phyloP scores from a whole-genome alignment of 345 rosid species.

The Salix exigua region DNA sequence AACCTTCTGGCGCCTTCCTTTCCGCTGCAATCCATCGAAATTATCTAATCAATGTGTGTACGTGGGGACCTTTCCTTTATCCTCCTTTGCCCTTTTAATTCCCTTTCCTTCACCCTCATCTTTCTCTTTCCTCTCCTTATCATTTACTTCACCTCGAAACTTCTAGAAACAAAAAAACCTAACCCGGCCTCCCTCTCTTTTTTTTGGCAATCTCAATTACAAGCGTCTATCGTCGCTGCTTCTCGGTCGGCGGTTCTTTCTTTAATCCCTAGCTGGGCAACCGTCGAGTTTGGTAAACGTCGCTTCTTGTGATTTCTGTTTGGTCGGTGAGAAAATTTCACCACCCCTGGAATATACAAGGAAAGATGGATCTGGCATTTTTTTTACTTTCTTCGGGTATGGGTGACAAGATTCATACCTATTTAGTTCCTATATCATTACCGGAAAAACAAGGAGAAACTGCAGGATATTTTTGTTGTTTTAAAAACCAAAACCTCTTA shows the following conservation, averaged over 20 bases:
- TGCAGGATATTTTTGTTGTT: no score
- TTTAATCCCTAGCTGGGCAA: no score
- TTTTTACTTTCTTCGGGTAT: slow-evolving; percentile 1
- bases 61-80: neutral
- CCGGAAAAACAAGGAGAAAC: no score
- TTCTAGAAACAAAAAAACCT: slow-evolving; percentile 65
- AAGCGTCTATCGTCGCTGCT: neutral
- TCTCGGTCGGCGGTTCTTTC: neutral
- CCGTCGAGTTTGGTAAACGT: no score
- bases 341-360: no score
- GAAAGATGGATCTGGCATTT: neutral
- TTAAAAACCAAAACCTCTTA: no score
- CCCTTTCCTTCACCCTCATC: slow-evolving; percentile 8
- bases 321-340: slow-evolving; percentile 17
- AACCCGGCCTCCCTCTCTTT: neutral
- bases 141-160: slow-evolving; percentile 53
- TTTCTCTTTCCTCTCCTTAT: slow-evolving; percentile 29
- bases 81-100: neutral
- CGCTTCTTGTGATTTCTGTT: slow-evolving; percentile 1
- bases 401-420: no score
- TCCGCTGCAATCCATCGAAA: neutral
- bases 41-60: neutral
- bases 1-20: slow-evolving; percentile 8
- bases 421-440: no score
- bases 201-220: neutral